These are phyloP conservation scores for Litchi chinensis DNA, from an alignment of 345 rosid species.

Conservation along the genomic window DNA sequence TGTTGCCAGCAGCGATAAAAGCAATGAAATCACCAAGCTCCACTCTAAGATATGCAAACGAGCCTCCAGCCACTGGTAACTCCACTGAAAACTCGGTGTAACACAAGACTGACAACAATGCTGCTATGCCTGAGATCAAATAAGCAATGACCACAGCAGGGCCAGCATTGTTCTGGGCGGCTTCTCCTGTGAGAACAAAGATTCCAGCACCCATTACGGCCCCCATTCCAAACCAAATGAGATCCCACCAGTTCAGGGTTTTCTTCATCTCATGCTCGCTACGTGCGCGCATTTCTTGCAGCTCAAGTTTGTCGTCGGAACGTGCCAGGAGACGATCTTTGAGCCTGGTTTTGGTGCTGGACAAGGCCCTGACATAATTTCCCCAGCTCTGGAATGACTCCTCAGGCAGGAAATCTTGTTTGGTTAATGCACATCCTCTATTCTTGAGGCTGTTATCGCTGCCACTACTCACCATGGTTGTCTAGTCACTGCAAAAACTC, in stretches of 20 bases:
- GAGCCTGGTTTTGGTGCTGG: constrained; percentile 50
- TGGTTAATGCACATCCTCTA: constrained; percentile 34
- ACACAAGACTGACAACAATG: constrained; percentile 56
- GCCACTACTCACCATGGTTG: constrained; percentile 24
- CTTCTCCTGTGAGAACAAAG: constrained; percentile 68
- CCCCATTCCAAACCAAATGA: constrained; percentile 68
- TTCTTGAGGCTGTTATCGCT: constrained; percentile 21
- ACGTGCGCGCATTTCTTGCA: constrained; percentile 45
- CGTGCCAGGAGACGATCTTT: constrained; percentile 56
- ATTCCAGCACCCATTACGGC: constrained; percentile 66
- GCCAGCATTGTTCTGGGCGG: constrained; percentile 50
- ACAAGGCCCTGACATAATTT: constrained; percentile 51
- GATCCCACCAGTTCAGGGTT: constrained; percentile 66
- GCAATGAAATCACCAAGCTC: constrained; percentile 86
- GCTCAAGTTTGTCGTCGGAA: constrained; percentile 51
- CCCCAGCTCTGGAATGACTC: constrained; percentile 62
- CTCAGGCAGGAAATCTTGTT: constrained; percentile 61
- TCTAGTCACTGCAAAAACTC: neutral
- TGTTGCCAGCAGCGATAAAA: constrained; percentile 81
- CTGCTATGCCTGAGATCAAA: constrained; percentile 48
- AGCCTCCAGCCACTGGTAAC: constrained; percentile 64
- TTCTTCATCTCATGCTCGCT: constrained; percentile 63
- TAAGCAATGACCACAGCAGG: constrained; percentile 58
- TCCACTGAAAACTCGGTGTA: constrained; percentile 59
- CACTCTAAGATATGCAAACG: constrained; percentile 61